phyloP scores from a whole-genome alignment of 108 stramenopile genomes.

The Skeletonema grethae region DNA sequence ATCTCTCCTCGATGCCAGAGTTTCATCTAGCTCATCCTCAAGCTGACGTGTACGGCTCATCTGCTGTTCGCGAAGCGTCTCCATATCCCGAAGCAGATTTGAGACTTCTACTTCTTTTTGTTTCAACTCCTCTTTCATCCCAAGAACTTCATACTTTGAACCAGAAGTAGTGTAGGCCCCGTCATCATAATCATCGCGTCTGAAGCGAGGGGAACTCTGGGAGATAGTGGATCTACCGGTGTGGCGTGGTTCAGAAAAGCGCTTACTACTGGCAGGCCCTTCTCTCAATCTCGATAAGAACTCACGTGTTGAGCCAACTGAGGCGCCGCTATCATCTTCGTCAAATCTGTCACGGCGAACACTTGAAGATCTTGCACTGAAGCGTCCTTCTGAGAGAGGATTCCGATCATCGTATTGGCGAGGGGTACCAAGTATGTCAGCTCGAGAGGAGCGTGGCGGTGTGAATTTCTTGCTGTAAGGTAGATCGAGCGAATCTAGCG shows the following conservation, averaged over 20 bases:
- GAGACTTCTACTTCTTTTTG: constrained; percentile 4
- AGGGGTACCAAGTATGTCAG: neutral
- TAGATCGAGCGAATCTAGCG: neutral
- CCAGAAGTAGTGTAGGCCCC: neutral
- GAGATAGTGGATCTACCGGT: neutral
- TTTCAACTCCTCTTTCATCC: constrained; percentile 2
- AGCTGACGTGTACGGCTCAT: neutral
- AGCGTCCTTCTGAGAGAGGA: neutral
- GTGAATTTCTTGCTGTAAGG: neutral
- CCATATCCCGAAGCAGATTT: neutral
- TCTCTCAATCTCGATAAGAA: constrained; percentile 5
- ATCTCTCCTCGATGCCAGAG: neutral
- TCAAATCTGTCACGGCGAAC: constrained; percentile 2
- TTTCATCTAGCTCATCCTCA: neutral
- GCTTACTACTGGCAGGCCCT: neutral
- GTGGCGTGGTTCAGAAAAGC: neutral
- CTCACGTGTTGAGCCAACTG: neutral
- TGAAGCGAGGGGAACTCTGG: neutral
- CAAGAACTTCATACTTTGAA: neutral
- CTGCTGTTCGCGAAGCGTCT: constrained; percentile 5
- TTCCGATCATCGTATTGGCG: constrained; percentile 3
- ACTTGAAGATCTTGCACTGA: neutral
- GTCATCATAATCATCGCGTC: neutral
- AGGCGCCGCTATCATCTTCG: neutral
- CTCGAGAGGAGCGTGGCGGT: neutral